Conservation (phyloP, 2,329 filamentous ascomycete genomes). For the Lasiodiplodia hormozganensis region DNA sequence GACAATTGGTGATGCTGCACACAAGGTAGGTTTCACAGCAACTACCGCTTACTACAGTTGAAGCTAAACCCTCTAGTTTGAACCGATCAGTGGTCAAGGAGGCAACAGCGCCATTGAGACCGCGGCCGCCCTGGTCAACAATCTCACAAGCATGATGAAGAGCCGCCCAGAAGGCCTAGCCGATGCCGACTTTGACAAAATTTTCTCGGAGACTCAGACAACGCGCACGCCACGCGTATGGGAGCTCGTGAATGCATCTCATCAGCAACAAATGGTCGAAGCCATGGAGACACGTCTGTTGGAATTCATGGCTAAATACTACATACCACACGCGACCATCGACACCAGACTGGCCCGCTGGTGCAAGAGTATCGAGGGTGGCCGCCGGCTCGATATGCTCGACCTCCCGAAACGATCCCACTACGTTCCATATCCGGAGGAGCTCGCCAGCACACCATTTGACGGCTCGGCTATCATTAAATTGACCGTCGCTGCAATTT, state of each 20-base stretch:
- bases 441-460: constrained; percentile 26
- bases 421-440: constrained; percentile 21
- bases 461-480: not conserved
- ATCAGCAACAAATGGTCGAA: constrained; percentile 3
- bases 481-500: not conserved
- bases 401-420: constrained; percentile 16
- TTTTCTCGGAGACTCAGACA: constrained; percentile 9
- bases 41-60: too few relatives aligned
- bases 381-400: constrained; percentile 25
- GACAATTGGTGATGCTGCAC: constrained; percentile 51
- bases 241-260: constrained; percentile 8
- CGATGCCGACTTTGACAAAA: not conserved
- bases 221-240: not conserved
- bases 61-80: constrained; percentile 26
- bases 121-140: constrained; percentile 33
- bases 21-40: constrained; percentile 44
- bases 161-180: constrained; percentile 4
- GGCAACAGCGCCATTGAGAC: constrained; percentile 36
- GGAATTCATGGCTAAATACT: constrained; percentile 23
- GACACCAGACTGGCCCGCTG: constrained; percentile 1
- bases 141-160: constrained; percentile 6
- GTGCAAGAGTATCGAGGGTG: not conserved
- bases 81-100: constrained; percentile 34
- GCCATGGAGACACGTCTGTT: constrained; percentile 22
- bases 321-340: constrained; percentile 6